A percentile compares a stretch with the other conserved stretches of the same genome.
phyloP scores from a whole-genome alignment of 148 eudicot genomes.

The Persicaria tinctoria region DNA sequence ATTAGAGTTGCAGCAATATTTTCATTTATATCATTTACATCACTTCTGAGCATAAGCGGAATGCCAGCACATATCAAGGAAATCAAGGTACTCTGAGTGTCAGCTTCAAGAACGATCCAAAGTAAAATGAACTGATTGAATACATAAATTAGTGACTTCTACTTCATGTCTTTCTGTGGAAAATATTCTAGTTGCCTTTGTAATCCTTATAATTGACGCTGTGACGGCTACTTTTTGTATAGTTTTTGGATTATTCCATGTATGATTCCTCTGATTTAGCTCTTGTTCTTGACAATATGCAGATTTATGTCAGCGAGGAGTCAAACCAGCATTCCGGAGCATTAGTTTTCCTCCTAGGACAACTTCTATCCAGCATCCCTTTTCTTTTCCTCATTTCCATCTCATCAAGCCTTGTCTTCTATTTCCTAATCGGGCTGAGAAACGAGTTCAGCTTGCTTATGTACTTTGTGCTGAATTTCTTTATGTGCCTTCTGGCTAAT shows the following conservation, averaged over 20 bases:
- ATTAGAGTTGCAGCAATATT: slow-evolving; percentile 88
- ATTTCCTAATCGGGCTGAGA: slow-evolving; percentile 73
- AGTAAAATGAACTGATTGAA: background rate
- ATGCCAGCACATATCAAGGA: slow-evolving; percentile 75
- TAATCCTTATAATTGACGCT: background rate
- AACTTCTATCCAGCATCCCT: slow-evolving; percentile 84
- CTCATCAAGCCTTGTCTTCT: slow-evolving; percentile 84
- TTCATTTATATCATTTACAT: slow-evolving; percentile 75
- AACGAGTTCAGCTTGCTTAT: slow-evolving; percentile 88
- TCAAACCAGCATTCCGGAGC: slow-evolving; percentile 78
- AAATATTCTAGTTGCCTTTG: background rate
- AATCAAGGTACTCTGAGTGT: slow-evolving; percentile 55
- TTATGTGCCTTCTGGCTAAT: slow-evolving; percentile 76
- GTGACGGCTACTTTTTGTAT: background rate
- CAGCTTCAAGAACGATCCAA: background rate
- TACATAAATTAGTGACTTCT: background rate
- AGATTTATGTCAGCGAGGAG: slow-evolving; percentile 73
- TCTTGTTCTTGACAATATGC: slow-evolving; percentile 21
- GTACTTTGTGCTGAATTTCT: slow-evolving; percentile 86
- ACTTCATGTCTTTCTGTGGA: background rate
- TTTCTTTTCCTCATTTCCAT: slow-evolving; percentile 91
- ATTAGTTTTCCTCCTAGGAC: slow-evolving; percentile 75
- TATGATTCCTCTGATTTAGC: background rate
- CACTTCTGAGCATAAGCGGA: slow-evolving; percentile 82
- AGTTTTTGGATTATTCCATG: background rate